Base-by-base conservation (phyloP, 2,329 filamentous ascomycete species). In the Alternaria atra region DNA sequence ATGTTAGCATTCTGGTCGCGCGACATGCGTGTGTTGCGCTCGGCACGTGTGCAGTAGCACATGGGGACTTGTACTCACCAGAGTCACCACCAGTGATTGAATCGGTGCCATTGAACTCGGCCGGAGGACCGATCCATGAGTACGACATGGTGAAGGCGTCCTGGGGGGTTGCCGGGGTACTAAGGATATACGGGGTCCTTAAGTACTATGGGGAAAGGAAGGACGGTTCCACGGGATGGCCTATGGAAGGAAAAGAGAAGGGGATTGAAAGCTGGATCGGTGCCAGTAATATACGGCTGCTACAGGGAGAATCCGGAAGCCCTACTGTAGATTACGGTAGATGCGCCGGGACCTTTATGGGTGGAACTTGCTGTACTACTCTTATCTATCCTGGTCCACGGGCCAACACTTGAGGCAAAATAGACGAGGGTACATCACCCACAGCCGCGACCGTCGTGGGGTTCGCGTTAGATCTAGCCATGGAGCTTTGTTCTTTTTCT, bases 51-150 rank as follows among this genome's bases (percentile, higher is more conserved):
- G 59, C 32, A 13, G 55, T 59, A 42, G 58, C 46, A 61, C 61
- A 52, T 61, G 48, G 43, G 61, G 57, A 53, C 13, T 56, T 61
- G 54, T 58, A 86, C 91, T 77, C 86, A 94, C 91, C 85, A 69
- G 92, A 91, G 83, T 96, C 87, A 76, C 92, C 92, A 71, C 92
- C 92, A 58, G 87, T 84, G 63, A 85, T 84, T 37, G 81, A 66
- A 74, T 92, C 82, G 50, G 86, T 87, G 75, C 81, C 82, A 78
- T 84, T 84, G 80, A 81, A 84, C 17, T 62, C 56, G 52, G 80
- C 72, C 35, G 83, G 82, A 58, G 81, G 62, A 48, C 83, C 83
- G 42, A 81, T 73, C 79, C 78, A 83, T 43, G 80, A 75, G 79
- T 84, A 84, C 58, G 82, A 84, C 82, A 84, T 84, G 69, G 63